Base-by-base conservation (phyloP, 177 flowering plant genomes). In the Tripterygium wilfordii region DNA sequence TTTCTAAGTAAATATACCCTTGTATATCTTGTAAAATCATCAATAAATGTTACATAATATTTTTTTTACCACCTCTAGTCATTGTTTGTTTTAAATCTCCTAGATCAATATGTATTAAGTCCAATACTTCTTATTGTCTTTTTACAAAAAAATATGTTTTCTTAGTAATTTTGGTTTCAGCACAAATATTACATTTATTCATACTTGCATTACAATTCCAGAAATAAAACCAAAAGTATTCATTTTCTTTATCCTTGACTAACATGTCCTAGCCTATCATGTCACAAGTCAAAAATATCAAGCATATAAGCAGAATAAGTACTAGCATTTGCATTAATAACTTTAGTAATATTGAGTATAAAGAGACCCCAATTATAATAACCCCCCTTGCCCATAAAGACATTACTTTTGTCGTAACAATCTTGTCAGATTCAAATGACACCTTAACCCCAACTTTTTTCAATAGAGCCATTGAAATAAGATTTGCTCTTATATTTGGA, bases 1-100 rank as follows among this genome's bases (percentile, higher is more conserved):
- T 5, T 13, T 19, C 32, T 45, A 0, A 54, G 0, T 19, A 54
- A 27, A 45, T 41, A 35, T 17, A 43, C 1, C 3, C 21, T 10
- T 3, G 24, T 26, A 20, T 22, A 42, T 29, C 27, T 23, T 6
- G 42, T 12, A 24, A 4, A 42, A 33, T 43, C 57, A 32, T 53
- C 48, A 2, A 53, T 44, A 44, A 53, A 53, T 12, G 49, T 33
- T 1, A 53, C 26, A 44, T 12, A 53, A 33, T 43, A 43, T 14
- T 21, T 16, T n/a, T n/a, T 31, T 39, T 12, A 24, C 54, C 45
- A 38, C 45, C 13, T 14, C 20, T 13, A 20, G 29, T 33, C 28
- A 33, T 10, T 22, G 29, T 48, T 8, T 35, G 17, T 16, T 35
- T 35, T 3, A 48, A 24, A 13, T 49, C 53, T 17, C 2, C 38